Conservation (phyloP, 805 yeast species). For the Dipodascus albidus region DNA sequence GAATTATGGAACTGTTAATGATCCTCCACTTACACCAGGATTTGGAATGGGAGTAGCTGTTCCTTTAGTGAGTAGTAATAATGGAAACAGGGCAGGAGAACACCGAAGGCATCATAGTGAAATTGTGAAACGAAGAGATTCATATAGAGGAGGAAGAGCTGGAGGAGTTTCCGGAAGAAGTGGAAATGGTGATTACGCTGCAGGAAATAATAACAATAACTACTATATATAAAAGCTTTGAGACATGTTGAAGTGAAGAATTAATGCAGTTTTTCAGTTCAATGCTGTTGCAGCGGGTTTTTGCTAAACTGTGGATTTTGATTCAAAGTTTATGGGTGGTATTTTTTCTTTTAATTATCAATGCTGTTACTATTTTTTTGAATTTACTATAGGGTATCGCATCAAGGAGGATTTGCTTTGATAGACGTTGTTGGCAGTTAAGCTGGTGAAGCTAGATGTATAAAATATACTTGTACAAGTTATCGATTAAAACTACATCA, state of each 20-base stretch:
- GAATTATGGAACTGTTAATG: not conserved
- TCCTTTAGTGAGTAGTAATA: not conserved
- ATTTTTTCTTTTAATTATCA: not conserved
- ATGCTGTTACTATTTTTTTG: not conserved
- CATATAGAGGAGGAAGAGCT: not conserved
- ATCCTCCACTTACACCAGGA: not conserved
- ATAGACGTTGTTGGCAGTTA: not conserved
- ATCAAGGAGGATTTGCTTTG: not conserved
- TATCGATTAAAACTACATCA: too few relatives aligned
- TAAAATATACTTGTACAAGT: too few relatives aligned
- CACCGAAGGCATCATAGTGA: not conserved
- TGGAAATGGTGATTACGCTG: not conserved
- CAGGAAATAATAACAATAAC: not conserved
- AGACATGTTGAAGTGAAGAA: not conserved
- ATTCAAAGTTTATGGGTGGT: not conserved
- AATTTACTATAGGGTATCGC: not conserved
- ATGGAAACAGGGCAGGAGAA: not conserved
- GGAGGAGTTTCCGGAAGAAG: not conserved
- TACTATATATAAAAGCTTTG: not conserved
- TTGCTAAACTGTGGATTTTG: not conserved
- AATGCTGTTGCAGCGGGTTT: too few relatives aligned
- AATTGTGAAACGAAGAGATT: not conserved
- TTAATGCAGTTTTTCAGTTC: not conserved
- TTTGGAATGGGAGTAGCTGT: not conserved
- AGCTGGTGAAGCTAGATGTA: too few relatives aligned